A percentile compares a stretch with the other conserved stretches of the same genome.
phyloP scores from a whole-genome alignment of 2,329 filamentous ascomycete species.

The Penicillium capsulatum region DNA sequence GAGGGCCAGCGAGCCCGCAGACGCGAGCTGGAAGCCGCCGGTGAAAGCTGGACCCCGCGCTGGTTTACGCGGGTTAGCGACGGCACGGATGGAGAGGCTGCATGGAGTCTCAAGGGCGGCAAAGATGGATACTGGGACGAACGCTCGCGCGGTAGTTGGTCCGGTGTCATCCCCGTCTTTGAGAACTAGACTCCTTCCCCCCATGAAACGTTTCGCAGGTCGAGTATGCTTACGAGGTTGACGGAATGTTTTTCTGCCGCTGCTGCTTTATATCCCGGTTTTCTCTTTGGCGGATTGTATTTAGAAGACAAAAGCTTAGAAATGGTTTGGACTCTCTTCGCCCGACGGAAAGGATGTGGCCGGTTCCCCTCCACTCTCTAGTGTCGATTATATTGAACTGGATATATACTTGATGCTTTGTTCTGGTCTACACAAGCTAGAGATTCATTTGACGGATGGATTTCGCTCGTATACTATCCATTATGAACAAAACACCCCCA shows the following conservation, averaged over 20 bases:
- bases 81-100: slow-evolving; percentile 44
- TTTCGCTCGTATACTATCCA: slow-evolving; percentile 6
- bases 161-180: slow-evolving; percentile 54
- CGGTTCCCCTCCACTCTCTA: too few relatives aligned
- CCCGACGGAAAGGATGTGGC: too few relatives aligned
- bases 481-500: slow-evolving; percentile 3
- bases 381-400: too few relatives aligned
- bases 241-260: too few relatives aligned
- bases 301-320: too few relatives aligned
- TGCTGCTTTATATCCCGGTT: too few relatives aligned
- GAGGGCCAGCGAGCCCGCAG: slow-evolving; percentile 76
- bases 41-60: slow-evolving; percentile 66
- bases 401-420: neutral
- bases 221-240: too few relatives aligned
- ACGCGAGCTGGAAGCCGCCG: slow-evolving; percentile 68
- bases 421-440: neutral
- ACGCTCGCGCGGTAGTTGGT: slow-evolving; percentile 65
- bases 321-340: too few relatives aligned
- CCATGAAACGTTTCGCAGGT: too few relatives aligned
- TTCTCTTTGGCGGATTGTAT: too few relatives aligned
- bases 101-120: slow-evolving; percentile 67
- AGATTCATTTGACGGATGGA: neutral
- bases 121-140: slow-evolving; percentile 95
- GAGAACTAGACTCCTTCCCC: slow-evolving; percentile 25
- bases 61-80: slow-evolving; percentile 74